Conservation (phyloP, 2,329 filamentous ascomycete species). For the Apiospora aurea region DNA sequence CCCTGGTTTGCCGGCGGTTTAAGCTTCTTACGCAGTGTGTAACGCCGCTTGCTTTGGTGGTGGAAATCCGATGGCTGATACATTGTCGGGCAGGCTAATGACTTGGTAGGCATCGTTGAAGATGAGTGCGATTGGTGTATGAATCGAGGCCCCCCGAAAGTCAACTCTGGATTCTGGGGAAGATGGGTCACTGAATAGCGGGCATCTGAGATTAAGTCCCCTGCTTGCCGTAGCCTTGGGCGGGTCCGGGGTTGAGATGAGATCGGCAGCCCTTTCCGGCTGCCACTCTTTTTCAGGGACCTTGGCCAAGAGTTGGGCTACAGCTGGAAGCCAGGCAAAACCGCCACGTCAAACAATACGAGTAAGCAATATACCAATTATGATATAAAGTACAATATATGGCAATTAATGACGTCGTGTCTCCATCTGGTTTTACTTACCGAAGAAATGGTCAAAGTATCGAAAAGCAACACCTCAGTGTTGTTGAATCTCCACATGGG, state of each 20-base stretch:
- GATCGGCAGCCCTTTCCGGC: neutral
- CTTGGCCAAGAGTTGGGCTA: neutral
- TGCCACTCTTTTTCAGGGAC: neutral
- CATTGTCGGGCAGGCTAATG: neutral
- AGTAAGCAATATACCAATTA: constrained; percentile 7
- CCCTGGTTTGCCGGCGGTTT: neutral
- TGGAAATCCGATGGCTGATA: neutral
- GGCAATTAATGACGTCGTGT: neutral
- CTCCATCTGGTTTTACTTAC: neutral
- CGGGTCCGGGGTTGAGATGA: constrained; percentile 1
- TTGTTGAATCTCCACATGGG: neutral
- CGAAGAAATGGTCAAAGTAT: neutral
- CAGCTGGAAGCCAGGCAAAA: neutral
- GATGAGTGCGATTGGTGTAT: neutral
- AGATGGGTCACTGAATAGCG: constrained; percentile 7
- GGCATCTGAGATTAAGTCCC: neutral
- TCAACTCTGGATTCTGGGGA: constrained; percentile 10
- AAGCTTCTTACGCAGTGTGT: constrained; percentile 6
- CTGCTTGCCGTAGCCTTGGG: neutral
- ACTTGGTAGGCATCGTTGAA: neutral
- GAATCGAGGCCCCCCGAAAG: neutral
- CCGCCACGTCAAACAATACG: neutral
- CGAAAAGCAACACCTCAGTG: neutral
- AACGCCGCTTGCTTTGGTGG: neutral
- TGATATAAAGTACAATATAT: neutral